Conservation (phyloP, 2,329 filamentous ascomycete genomes). For the Exophiala mesophila region DNA sequence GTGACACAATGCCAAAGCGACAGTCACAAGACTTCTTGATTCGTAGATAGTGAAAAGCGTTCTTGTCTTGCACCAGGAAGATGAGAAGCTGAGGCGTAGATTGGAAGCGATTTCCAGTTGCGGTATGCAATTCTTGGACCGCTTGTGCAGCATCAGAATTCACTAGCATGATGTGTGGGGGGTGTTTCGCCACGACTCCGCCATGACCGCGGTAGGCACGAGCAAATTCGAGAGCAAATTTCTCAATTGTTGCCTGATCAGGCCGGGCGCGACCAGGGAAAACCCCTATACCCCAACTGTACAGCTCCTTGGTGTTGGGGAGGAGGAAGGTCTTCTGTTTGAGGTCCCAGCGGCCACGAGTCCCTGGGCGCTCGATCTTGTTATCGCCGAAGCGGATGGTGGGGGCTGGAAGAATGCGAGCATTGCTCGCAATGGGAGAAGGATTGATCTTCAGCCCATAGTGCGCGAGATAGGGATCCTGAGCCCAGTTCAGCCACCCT, state of each 20-base stretch:
- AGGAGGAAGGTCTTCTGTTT: slow-evolving; percentile 71
- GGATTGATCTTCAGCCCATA: slow-evolving; percentile 69
- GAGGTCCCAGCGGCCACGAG: slow-evolving; percentile 78
- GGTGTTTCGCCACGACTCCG: slow-evolving; percentile 47
- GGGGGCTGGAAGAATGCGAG: slow-evolving; percentile 66
- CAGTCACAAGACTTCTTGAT: slow-evolving; percentile 89
- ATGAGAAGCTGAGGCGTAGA: slow-evolving; percentile 69
- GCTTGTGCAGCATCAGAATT: slow-evolving; percentile 48
- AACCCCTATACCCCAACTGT: slow-evolving; percentile 70
- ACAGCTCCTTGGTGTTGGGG: slow-evolving; percentile 58
- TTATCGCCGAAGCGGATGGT: slow-evolving; percentile 62
- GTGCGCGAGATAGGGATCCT: slow-evolving; percentile 64
- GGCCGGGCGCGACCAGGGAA: slow-evolving; percentile 52
- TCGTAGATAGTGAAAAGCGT: slow-evolving; percentile 68
- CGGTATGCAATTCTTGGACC: slow-evolving; percentile 52
- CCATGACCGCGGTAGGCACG: slow-evolving; percentile 59
- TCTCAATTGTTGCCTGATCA: slow-evolving; percentile 41
- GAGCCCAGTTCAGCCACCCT: slow-evolving; percentile 58
- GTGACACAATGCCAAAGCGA: slow-evolving; percentile 74
- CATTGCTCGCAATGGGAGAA: slow-evolving; percentile 62
- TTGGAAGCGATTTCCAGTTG: slow-evolving; percentile 51
- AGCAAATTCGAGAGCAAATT: slow-evolving; percentile 58
- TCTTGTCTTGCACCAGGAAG: slow-evolving; percentile 68
- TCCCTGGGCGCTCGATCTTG: slow-evolving; percentile 55
- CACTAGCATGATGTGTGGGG: slow-evolving; percentile 43